Evolutionary conservation across 192 early-diverging fungal genomes (phyloP), one percentile per base, ranked within the genome.

Genomic region (Dissophora globulifera): DNA sequence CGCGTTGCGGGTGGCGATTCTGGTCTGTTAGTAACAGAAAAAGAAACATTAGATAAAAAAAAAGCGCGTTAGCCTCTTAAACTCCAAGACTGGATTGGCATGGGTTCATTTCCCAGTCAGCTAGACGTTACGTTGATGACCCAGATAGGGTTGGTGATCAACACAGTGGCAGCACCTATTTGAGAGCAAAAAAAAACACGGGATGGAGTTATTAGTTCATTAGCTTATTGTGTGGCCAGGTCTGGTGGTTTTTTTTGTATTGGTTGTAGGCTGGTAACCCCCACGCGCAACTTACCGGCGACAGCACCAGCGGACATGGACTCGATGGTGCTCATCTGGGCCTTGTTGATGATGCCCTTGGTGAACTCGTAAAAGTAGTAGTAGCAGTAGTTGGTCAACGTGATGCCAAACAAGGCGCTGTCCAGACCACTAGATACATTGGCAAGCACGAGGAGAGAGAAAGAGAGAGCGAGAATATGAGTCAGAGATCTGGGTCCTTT

Each of bases 61-160:
- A n/a, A n/a, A n/a, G n/a, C n/a, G n/a, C n/a, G n/a, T n/a, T n/a
- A n/a, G n/a, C n/a, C n/a, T n/a, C n/a, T 10, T 26, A 5, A 64
- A 17, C 16, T 27, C 25, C 27, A 22, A 22, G 16, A 47, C 46
- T 19, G 46, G n/a, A n/a, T n/a, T n/a, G n/a, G n/a, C n/a, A n/a
- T 48, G 2, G 22, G 8, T 48, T 8, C 22, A 22, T 1, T 48
- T 20, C 46, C 22, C 46, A 20, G 19, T 10, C 38, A 40, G 38
- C 7, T 13, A 40, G 38, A 7, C 62, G 83, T 71, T 86, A 93
- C 90, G 75, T 99, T 99, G 46, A 99, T 88, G 50, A 97, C 95
- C 98, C 98, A 99, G 66, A 99, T 96, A 22, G 98, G 98, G 84
- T 99, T 97, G 60, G 98, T 99, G 72, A 92, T 88, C 50, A 91